Conservation (phyloP, 495 filamentous ascomycete genomes). For the Bryoglossum gracile region DNA sequence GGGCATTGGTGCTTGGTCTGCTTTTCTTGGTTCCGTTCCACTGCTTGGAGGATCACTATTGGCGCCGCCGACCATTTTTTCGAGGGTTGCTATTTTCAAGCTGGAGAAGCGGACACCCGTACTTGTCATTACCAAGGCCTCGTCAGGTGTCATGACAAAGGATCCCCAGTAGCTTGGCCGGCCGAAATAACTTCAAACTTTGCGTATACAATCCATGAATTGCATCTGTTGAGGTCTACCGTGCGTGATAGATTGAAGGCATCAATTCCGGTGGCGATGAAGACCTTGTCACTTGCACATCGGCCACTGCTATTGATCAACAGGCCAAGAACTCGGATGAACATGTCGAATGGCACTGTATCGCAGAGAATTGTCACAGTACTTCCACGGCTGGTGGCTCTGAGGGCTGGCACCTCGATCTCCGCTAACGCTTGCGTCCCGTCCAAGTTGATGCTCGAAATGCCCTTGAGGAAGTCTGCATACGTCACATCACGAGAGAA, state of each 20-base stretch:
- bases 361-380: neutral
- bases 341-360: neutral
- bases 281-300: neutral
- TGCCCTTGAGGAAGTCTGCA: neutral
- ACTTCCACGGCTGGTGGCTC: neutral
- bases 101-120: neutral
- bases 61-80: neutral
- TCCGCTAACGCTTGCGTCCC: neutral
- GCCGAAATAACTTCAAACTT: neutral
- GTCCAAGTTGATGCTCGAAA: neutral
- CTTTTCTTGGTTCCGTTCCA: too few species aligned
- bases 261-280: neutral
- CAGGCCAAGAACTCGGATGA: neutral
- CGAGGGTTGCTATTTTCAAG: neutral
- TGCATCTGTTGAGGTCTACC: neutral
- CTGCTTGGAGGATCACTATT: neutral
- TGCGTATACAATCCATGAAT: neutral
- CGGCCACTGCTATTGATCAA: neutral
- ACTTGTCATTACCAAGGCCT: neutral
- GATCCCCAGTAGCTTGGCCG: neutral
- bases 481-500: constrained; percentile 8
- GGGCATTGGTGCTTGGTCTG: too few species aligned
- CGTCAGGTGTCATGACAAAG: neutral
- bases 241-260: neutral
- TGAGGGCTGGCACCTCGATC: neutral